Base-by-base conservation (phyloP, 345 rosid genomes). In the Heritiera littoralis region DNA sequence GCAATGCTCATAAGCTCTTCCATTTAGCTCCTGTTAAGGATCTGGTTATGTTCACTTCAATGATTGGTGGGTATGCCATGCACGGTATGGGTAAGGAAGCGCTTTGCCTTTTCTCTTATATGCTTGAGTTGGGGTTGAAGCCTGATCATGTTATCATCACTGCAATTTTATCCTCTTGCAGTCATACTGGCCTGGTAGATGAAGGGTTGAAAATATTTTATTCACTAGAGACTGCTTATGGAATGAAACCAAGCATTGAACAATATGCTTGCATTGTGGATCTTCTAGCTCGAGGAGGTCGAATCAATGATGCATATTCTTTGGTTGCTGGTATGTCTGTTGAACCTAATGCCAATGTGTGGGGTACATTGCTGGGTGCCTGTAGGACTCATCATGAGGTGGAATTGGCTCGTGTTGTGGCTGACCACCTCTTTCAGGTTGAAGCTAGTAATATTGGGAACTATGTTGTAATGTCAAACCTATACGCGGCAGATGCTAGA, bases 1-100 rank as follows among this genome's bases (percentile, higher is more conserved):
- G 74, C 74, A 81, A 77, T 81, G 92, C 98, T 52, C 84, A 54
- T 75, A 88, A 84, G 79, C 84, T 94, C 80, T 94, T 94, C 80
- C 77, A 78, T 67, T 88, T 83, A 59, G 84, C 84, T 78, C 84
- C 80, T 17, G 78, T 73, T 23, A 94, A 85, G 81, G 98, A 94
- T 88, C 87, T 92, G 66, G 87, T 91, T 65, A 85, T 87, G 85
- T 92, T 89, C 83, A 92, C 97, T 72, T 85, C 96, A 45, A 91
- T 94, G 93, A 66, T 92, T 78, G 87, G 90, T 79, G 97, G 93
- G 54, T 92, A 87, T 77, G 98, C 93, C 65, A 89, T 88, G 87
- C 95, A 94, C 77, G 98, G 98, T 35, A 89, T 87, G 92, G 98
- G 92, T 52, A 83, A 86, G 76, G 96, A 91, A 83, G 96, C 98